Base-by-base conservation (phyloP, 352 stramenopile genomes). In the Phytophthora kernoviae region DNA sequence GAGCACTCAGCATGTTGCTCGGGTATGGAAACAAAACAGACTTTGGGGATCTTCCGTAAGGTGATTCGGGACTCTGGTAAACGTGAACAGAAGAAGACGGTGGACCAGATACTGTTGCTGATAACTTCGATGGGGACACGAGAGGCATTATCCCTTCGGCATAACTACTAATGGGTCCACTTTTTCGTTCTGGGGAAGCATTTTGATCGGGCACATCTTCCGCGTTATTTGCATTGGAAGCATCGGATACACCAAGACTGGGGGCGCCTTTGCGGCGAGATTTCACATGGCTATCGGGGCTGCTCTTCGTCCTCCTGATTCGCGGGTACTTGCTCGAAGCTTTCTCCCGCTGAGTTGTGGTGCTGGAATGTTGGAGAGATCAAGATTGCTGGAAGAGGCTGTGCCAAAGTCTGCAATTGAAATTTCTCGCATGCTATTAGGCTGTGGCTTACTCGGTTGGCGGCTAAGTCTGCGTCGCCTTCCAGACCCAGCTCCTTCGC, bases 321-420 rank as follows among this genome's bases (percentile, higher is more conserved):
- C 62, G 66, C 24, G 51, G 42, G 37, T 65, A 74, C 43, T 75
- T 79, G 48, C 53, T 18, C 54, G 54, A 7, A 78, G 51, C 39
- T 76, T 82, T 61, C 69, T 76, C 21, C 70, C 67, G 5, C 55
- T 67, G 15, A 82, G 51, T 47, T 82, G 77, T 2, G 62, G 44
- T 1, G 65, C 62, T 30, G 52, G 44, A n/a, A 59, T 44, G 15
- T 26, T 59, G 5, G 52, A 45, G 15, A 72, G 37, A 24, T 65
- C 52, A 34, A 68, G 53, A 22, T 48, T 54, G 33, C 8, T 56
- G 4, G 54, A 17, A 21, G 58, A 41, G 32, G 40, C 43, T 24
- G 48, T 48, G 22, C 52, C 43, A 18, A 61, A 70, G 24, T 26
- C 41, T 20, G 47, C 27, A n/a, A 57, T 42, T 7, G 54, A 56